Conservation (phyloP, 768 basidiomycete genomes). For the Suillus subalutaceus region DNA sequence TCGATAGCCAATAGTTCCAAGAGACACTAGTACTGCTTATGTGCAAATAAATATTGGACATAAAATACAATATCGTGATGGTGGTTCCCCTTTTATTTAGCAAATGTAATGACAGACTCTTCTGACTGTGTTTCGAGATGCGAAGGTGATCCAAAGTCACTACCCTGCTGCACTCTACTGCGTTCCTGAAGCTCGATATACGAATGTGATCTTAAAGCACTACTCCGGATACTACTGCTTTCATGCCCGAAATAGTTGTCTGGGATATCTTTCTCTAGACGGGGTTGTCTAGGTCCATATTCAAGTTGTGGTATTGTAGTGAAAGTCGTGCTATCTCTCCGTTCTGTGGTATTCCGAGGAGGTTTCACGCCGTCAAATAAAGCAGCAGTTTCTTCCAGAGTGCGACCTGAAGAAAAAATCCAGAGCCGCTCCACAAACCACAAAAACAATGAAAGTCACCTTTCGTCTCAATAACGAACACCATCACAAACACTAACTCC, state of each 20-base stretch:
- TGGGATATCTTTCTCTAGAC: slow-evolving; percentile 7
- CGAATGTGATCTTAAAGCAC: slow-evolving; percentile 1
- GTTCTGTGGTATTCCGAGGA: slow-evolving; percentile 44
- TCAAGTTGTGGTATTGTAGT: neutral
- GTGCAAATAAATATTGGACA: slow-evolving; percentile 6
- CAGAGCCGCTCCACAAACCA: slow-evolving; percentile 13
- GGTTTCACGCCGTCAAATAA: slow-evolving; percentile 60
- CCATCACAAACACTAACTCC: slow-evolving; percentile 59
- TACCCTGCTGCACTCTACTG: slow-evolving; percentile 1
- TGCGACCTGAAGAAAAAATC: slow-evolving; percentile 44
- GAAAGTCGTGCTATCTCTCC: slow-evolving; percentile 46
- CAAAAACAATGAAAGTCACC: slow-evolving; percentile 35
- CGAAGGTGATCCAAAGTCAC: slow-evolving; percentile 1
- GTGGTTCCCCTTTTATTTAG: neutral
- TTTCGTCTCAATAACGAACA: slow-evolving; percentile 65
- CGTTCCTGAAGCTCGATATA: slow-evolving; percentile 12
- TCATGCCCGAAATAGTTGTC: slow-evolving; percentile 13
- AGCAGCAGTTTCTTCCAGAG: slow-evolving; percentile 73
- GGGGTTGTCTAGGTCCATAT: neutral
- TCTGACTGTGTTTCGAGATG: slow-evolving; percentile 11
- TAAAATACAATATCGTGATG: slow-evolving; percentile 17
- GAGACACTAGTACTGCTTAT: slow-evolving; percentile 2
- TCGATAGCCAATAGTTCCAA: neutral
- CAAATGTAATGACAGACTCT: slow-evolving; percentile 10
- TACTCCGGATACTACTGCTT: slow-evolving; percentile 1